Evolutionary conservation across 2,329 filamentous ascomycete species (phyloP).

Genomic region (Phoma sp.): DNA sequence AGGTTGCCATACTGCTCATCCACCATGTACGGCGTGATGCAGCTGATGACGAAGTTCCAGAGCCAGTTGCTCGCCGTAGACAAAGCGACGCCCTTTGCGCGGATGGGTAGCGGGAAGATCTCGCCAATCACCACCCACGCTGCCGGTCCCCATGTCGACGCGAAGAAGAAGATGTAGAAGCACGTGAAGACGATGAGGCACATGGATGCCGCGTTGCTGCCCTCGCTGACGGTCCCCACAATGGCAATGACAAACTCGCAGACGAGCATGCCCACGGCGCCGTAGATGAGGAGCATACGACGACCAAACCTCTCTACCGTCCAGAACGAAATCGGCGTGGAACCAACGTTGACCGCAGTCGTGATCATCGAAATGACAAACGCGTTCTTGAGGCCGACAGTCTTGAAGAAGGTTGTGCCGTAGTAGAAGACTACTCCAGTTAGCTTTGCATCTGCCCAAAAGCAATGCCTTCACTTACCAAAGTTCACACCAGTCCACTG

Average conservation of each 20-base stretch:
- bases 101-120: slow-evolving; percentile 88
- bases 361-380: slow-evolving; percentile 88
- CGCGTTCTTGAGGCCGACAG: slow-evolving; percentile 74
- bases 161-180: slow-evolving; percentile 94
- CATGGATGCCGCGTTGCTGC: slow-evolving; percentile 58
- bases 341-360: slow-evolving; percentile 85
- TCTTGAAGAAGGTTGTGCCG: slow-evolving; percentile 83
- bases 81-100: slow-evolving; percentile 83
- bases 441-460: background rate
- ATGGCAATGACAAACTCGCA: slow-evolving; percentile 90
- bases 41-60: slow-evolving; percentile 72
- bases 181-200: slow-evolving; percentile 82
- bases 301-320: slow-evolving; percentile 83
- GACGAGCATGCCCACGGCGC: slow-evolving; percentile 81
- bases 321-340: slow-evolving; percentile 87
- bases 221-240: slow-evolving; percentile 52
- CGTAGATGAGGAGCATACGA: slow-evolving; percentile 78
- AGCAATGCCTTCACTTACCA: slow-evolving; percentile 46
- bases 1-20: slow-evolving; percentile 68
- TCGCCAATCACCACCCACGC: slow-evolving; percentile 80
- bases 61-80: slow-evolving; percentile 92
- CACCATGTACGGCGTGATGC: slow-evolving; percentile 75
- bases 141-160: slow-evolving; percentile 83
- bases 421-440: slow-evolving; percentile 46
- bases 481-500: slow-evolving; percentile 84